Evolutionary conservation across 2,329 filamentous ascomycete species (phyloP).

Genomic region (Penicillium capsulatum): DNA sequence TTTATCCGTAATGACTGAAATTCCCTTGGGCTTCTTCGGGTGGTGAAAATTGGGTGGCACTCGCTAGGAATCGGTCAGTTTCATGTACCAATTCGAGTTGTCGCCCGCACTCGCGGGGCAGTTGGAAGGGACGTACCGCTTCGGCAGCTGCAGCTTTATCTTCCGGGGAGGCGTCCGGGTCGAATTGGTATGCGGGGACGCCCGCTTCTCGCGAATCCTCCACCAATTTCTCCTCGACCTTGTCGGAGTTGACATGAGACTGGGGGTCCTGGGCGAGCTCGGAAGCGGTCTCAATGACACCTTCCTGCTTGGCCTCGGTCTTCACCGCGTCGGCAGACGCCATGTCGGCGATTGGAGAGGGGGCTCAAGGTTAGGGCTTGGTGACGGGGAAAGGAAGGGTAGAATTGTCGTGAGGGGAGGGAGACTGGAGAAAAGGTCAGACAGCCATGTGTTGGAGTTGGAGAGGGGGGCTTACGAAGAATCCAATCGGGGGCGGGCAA

Average conservation of each 20-base stretch:
- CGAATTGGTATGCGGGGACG: constrained; percentile 74
- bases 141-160: constrained; percentile 77
- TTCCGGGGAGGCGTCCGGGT: constrained; percentile 76
- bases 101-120: neutral
- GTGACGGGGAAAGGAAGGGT: neutral
- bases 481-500: constrained; percentile 6
- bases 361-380: constrained; percentile 6
- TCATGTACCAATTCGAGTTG: neutral
- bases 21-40: constrained; percentile 38
- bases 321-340: constrained; percentile 33
- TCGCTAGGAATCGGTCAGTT: constrained; percentile 43
- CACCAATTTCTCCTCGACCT: constrained; percentile 69
- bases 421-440: neutral
- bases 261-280: constrained; percentile 54
- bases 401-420: neutral
- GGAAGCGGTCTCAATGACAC: constrained; percentile 69
- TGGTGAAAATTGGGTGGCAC: constrained; percentile 62
- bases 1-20: constrained; percentile 68
- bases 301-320: constrained; percentile 75
- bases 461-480: neutral
- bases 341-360: constrained; percentile 21
- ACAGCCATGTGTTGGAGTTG: neutral
- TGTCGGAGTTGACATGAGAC: constrained; percentile 62
- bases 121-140: constrained; percentile 56
- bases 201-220: constrained; percentile 76